Evolutionary conservation across 2,329 filamentous ascomycete genomes (phyloP), one percentile per base, ranked within the genome.

Genomic region (Stemphylium vesicarium): DNA sequence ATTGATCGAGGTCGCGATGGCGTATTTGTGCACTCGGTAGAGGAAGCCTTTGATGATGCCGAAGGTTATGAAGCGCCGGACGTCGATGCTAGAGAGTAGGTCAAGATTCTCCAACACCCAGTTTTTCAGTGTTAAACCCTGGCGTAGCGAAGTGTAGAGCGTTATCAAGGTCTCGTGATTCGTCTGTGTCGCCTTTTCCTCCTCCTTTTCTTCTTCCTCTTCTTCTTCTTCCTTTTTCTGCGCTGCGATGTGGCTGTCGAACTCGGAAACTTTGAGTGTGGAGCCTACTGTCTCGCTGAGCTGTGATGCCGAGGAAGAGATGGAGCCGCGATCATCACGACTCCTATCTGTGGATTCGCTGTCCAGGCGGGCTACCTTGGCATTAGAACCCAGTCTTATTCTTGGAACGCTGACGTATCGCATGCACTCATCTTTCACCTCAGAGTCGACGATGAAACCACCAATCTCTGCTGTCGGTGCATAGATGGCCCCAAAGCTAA

Each of bases 1-100:
- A 7, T 24, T 24, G 6, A 55, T 46, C 1, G 59, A 59, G 4
- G 62, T 68, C 11, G 84, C 85, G 50, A 96, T 85, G 24, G 92
- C 90, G 72, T 96, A 96, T 74, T 95, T 96, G 78, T 98, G 92
- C 36, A 97, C 88, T 31, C 95, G 86, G 75, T 97, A 97, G 20
- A 99, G 78, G 64, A 96, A 90, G 13, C 94, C 93, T 77, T 98
- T 98, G 74, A 98, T 96, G 55, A 97, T 85, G 53, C 94, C 95
- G 69, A 98, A 99, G 55, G 96, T 96, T 60, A 98, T 91, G 60
- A 99, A 88, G 24, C 95, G 88, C 11, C 95, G 86, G 50, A 97
- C 86, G 73, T 99, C 95, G 53, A 99, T 87, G 68, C 88, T 88
- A 11, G 84, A 81, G 8, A 97, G 82, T 35, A 90, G 79, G 36